These are phyloP conservation scores for Darksidea phi DNA, from an alignment of 495 filamentous ascomycete genomes.

Conservation along the genomic window DNA sequence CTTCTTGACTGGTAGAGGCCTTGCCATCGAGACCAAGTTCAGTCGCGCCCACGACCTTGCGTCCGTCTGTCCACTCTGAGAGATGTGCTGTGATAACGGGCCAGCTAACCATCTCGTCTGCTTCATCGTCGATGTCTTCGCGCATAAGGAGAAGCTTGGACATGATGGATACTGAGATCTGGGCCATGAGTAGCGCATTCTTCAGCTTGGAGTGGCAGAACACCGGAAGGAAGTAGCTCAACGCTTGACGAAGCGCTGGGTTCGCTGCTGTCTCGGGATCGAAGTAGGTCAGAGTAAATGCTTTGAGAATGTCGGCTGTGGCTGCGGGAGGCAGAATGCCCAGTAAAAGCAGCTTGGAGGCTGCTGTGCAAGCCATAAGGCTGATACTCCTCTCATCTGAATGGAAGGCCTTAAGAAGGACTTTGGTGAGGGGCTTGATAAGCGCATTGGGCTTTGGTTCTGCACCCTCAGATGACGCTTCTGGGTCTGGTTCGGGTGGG, in stretches of 20 bases:
- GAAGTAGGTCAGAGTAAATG: conserved; percentile 82
- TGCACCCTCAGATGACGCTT: conserved; percentile 42
- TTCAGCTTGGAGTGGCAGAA: conserved; percentile 80
- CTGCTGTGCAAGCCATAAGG: conserved; percentile 66
- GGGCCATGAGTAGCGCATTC: conserved; percentile 77
- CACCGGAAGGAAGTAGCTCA: conserved; percentile 94
- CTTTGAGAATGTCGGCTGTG: conserved; percentile 69
- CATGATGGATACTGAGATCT: conserved; percentile 65
- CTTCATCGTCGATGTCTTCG: conserved; percentile 58
- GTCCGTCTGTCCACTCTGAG: conserved; percentile 93
- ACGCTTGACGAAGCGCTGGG: conserved; percentile 80
- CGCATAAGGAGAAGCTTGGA: conserved; percentile 57
- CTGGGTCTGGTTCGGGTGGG: conserved; percentile 34
- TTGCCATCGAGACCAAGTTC: conserved; percentile 55
- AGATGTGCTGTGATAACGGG: conserved; percentile 73
- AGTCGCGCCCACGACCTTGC: conserved; percentile 66
- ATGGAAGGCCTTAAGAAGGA: conserved; percentile 73
- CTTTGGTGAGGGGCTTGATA: conserved; percentile 66
- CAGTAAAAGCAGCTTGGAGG: conserved; percentile 83
- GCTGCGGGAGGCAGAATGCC: conserved; percentile 52
- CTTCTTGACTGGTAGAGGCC: conserved; percentile 46
- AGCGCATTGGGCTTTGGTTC: conserved; percentile 40
- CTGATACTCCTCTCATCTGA: conserved; percentile 68
- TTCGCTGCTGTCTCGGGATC: conserved; percentile 81
- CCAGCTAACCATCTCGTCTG: conserved; percentile 69